Base-by-base conservation (phyloP, 2,329 filamentous ascomycete genomes). In the Penicillium sp. region DNA sequence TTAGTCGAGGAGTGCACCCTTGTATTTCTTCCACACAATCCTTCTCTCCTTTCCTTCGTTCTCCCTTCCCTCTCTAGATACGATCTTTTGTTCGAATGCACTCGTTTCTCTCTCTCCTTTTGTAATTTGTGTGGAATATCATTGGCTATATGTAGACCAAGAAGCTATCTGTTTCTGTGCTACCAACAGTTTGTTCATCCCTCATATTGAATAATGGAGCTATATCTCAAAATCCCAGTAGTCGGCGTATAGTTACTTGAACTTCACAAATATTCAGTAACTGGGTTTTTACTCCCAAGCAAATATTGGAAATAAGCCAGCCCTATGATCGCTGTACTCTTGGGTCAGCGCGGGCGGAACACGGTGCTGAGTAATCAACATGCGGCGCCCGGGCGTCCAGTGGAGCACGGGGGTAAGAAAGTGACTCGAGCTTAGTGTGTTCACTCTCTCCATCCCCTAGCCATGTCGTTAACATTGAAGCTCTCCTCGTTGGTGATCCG, bases 381-480 rank as follows among this genome's bases (percentile, higher is more conserved):
- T 18, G 2, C 21, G 38, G 21, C 29, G 34, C 46, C 32, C 29
- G 25, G 10, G 27, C 25, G 25, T 9, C 12, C 4, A 40, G 21
- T 12, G 29, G 13, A 15, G 9, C 40, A 23, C 49, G 32, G 44
- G 48, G 37, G 21, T 35, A 41, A 41, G 35, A 13, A 41, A 47
- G 42, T 58, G 59, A 60, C 48, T 62, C 59, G 41, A 55, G 54
- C 35, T 47, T 45, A 46, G 39, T 45, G n/a, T 46, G 25, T 23
- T 51, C 13, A 35, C 47, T 39, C 23, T 40, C 38, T 25, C 6
- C n/a, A 29, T n/a, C n/a, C n/a, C 12, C 40, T 35, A 50, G 62
- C 39, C 60, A 86, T 86, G 84, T 86, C 83, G 58, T 67, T 88
- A 58, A 86, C 85, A 10, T 75, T 88, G 59, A 88, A 88, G 68